Conservation (phyloP, 495 filamentous ascomycete genomes). For the Evansstolkia leycettana region DNA sequence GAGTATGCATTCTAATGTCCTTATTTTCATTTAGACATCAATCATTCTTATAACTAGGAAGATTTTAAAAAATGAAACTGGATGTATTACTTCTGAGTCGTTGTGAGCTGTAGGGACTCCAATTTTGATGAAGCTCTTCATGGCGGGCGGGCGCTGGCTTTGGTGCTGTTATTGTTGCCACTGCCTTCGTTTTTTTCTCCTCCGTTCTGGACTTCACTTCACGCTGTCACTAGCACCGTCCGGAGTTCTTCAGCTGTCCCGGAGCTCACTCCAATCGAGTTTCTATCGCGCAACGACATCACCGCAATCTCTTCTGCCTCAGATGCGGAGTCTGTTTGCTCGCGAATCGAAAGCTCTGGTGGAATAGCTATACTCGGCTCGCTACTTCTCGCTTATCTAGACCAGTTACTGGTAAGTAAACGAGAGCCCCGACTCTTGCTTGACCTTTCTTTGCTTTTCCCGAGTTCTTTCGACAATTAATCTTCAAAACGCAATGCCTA, state of each 20-base stretch:
- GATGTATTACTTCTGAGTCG: too few species aligned
- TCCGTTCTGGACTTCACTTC: not conserved
- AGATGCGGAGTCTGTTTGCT: conserved; percentile 10
- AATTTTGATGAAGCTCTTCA: too few species aligned
- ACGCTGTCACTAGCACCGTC: conserved; percentile 7
- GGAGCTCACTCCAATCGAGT: conserved; percentile 5
- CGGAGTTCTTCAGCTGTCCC: conserved; percentile 9
- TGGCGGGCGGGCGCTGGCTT: too few species aligned
- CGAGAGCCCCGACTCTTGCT: conserved; percentile 9
- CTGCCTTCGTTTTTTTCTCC: conserved; percentile 2
- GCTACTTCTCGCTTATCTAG: conserved; percentile 19
- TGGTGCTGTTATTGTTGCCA: conserved; percentile 3
- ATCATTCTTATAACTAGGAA: too few species aligned
- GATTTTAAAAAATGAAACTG: too few species aligned
- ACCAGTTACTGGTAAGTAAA: conserved; percentile 16
- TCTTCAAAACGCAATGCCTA: too few species aligned
- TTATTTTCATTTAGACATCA: too few species aligned
- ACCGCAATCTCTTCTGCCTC: conserved; percentile 9
- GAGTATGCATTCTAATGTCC: too few species aligned
- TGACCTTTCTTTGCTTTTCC: not conserved
- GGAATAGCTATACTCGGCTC: conserved; percentile 17
- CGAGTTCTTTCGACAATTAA: too few species aligned
- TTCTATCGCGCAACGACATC: conserved; percentile 12
- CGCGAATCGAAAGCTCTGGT: conserved; percentile 13
- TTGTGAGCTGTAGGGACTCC: too few species aligned